phyloP scores from a whole-genome alignment of 345 rosid genomes.

The Bretschneidera sinensis region DNA sequence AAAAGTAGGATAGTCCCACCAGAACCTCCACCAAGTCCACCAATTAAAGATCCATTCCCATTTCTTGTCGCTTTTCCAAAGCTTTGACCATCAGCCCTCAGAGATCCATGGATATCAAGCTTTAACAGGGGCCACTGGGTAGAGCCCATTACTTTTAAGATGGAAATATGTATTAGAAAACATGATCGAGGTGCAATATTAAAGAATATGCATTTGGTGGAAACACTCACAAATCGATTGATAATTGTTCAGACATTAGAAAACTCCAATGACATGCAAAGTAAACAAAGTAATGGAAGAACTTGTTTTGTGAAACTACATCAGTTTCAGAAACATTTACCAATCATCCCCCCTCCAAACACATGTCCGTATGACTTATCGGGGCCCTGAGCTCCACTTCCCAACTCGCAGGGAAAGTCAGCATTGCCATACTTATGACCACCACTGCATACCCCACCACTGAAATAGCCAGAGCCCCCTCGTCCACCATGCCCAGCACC shows the following conservation, averaged over 20 bases:
- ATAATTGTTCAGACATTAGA: constrained; percentile 5
- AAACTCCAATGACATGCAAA: neutral
- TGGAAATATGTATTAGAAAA: constrained; percentile 18
- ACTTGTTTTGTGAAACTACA: neutral
- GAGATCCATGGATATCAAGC: constrained; percentile 69
- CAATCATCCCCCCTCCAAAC: constrained; percentile 94
- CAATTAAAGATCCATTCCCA: constrained; percentile 52
- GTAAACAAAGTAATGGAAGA: neutral
- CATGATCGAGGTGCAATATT: constrained; percentile 3
- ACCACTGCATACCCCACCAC: constrained; percentile 73
- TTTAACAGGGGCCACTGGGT: constrained; percentile 68
- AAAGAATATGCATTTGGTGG: neutral
- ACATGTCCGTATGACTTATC: constrained; percentile 55
- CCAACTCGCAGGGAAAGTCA: constrained; percentile 91
- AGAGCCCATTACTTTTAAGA: constrained; percentile 79
- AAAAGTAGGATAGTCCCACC: constrained; percentile 98
- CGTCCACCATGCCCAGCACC: constrained; percentile 98
- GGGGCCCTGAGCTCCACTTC: constrained; percentile 92
- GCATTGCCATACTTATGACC: constrained; percentile 82
- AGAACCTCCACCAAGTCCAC: constrained; percentile 97
- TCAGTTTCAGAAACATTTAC: constrained; percentile 31
- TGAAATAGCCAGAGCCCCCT: constrained; percentile 89
- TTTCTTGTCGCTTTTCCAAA: constrained; percentile 33
- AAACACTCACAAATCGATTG: constrained; percentile 8
- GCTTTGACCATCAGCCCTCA: constrained; percentile 89